A percentile compares a stretch with the other conserved stretches of the same genome.
These are phyloP conservation scores for Paramecium sonneborni DNA, from an alignment of 73 alveolate species.

Conservation along the genomic window DNA sequence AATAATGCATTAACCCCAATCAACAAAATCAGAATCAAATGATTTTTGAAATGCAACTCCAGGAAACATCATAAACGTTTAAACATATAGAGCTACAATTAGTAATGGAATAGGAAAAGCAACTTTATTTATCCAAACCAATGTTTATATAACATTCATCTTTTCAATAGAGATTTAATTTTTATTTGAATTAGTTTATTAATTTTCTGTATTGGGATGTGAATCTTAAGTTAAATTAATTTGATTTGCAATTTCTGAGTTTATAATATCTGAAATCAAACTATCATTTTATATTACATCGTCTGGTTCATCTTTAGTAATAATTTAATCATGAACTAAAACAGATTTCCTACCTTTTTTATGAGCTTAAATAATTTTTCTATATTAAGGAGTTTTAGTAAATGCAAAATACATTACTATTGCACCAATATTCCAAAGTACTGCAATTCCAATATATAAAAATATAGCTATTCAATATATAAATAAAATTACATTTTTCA, in stretches of 20 bases:
- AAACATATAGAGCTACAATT: constrained; percentile 42
- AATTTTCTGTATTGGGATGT: neutral
- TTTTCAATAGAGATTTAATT: neutral
- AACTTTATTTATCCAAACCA: constrained; percentile 36
- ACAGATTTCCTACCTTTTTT: constrained; percentile 5
- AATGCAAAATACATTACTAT: neutral
- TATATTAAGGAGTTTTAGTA: neutral
- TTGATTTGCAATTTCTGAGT: neutral
- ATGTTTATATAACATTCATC: neutral
- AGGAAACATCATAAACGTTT: constrained; percentile 68
- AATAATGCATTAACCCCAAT: neutral
- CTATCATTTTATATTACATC: neutral
- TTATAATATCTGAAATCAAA: neutral
- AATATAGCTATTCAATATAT: neutral
- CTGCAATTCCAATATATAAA: constrained; percentile 33
- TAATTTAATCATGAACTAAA: neutral
- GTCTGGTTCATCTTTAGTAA: neutral
- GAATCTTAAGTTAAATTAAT: neutral
- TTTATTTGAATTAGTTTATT: neutral
- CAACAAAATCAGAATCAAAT: neutral
- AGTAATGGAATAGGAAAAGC: constrained; percentile 64
- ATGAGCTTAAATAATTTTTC: neutral
- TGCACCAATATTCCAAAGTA: constrained; percentile 13
- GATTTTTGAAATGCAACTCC: constrained; percentile 43
- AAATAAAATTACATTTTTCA: neutral